Percentiles rank a stretch among this genome's conserved stretches.
phyloP scores from a whole-genome alignment of 1,284 basidiomycete genomes.

The Waitea zeae region DNA sequence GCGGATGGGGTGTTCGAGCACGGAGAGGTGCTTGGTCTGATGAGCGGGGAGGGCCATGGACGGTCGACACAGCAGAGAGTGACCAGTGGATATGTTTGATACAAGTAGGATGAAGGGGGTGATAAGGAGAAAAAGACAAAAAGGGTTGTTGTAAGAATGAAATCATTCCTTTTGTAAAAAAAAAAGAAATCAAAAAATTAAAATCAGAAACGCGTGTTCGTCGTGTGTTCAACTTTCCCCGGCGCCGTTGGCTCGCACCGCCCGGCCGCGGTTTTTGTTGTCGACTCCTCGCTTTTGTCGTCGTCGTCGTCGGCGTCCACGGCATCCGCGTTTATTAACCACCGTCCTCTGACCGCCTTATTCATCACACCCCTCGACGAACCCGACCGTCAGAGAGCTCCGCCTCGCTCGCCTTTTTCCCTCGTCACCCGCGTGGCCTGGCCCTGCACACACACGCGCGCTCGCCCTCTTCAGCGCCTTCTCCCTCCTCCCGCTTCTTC shows the following conservation, averaged over 20 bases:
- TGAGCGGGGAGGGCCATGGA: conserved; percentile 31
- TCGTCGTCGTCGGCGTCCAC: no score
- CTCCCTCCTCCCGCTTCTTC: not conserved
- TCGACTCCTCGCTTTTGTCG: no score
- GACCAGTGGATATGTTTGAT: not conserved
- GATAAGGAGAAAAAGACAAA: no score
- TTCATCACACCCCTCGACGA: no score
- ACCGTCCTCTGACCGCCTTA: not conserved
- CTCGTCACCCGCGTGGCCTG: not conserved
- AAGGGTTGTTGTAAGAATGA: no score
- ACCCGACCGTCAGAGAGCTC: no score
- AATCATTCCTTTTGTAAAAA: no score
- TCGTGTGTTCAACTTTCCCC: no score
- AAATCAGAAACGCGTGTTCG: no score
- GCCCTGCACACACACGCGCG: not conserved
- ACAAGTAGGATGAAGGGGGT: not conserved
- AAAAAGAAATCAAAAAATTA: no score
- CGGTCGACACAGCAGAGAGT: not conserved
- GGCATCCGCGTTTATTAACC: not conserved
- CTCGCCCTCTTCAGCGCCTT: not conserved
- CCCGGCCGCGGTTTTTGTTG: no score
- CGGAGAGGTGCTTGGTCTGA: conserved; percentile 46
- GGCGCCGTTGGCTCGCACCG: no score
- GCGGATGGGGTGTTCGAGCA: conserved; percentile 30
- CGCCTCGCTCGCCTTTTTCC: not conserved